phyloP scores from a whole-genome alignment of 768 basidiomycete genomes.

The Psilocybe subaeruginosa region DNA sequence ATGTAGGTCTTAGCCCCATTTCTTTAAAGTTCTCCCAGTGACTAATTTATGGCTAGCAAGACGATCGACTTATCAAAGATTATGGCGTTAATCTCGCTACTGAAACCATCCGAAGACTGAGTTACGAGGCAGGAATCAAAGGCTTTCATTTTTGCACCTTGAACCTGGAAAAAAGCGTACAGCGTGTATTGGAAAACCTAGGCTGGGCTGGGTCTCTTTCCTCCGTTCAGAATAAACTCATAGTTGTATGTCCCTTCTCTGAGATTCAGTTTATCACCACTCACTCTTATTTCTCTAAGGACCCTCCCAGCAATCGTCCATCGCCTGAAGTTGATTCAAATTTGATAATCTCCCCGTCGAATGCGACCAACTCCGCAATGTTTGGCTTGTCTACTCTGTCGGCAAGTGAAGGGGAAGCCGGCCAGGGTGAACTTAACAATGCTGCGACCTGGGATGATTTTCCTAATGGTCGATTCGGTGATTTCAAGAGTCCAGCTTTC shows the following conservation, averaged over 20 bases:
- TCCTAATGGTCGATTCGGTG: slow-evolving; percentile 98
- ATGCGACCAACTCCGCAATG: slow-evolving; percentile 66
- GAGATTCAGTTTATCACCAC: background rate
- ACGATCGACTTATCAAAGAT: slow-evolving; percentile 93
- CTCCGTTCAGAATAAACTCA: slow-evolving; percentile 62
- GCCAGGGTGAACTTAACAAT: slow-evolving; percentile 75
- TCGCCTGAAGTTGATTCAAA: slow-evolving; percentile 30
- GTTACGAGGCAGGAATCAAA: slow-evolving; percentile 54
- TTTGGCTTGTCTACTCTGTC: slow-evolving; percentile 53
- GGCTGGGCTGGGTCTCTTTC: slow-evolving; percentile 59
- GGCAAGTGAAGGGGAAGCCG: slow-evolving; percentile 55
- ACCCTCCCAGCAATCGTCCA: slow-evolving; percentile 36
- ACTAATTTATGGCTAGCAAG: slow-evolving; percentile 57
- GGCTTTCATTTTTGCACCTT: slow-evolving; percentile 96
- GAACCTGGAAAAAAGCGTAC: slow-evolving; percentile 95
- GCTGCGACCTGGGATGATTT: slow-evolving; percentile 93
- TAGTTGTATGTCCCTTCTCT: slow-evolving; percentile 49
- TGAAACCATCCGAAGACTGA: slow-evolving; percentile 70
- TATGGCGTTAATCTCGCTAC: slow-evolving; percentile 90
- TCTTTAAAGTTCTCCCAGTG: background rate
- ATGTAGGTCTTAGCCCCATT: slow-evolving; percentile 47
- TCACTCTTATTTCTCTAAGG: slow-evolving; percentile 33
- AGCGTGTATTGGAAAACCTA: slow-evolving; percentile 79
- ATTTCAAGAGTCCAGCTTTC: slow-evolving; percentile 96
- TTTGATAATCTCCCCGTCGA: slow-evolving; percentile 63